Base-by-base conservation (phyloP, 805 yeast species). In the Brettanomyces bruxellensis region DNA sequence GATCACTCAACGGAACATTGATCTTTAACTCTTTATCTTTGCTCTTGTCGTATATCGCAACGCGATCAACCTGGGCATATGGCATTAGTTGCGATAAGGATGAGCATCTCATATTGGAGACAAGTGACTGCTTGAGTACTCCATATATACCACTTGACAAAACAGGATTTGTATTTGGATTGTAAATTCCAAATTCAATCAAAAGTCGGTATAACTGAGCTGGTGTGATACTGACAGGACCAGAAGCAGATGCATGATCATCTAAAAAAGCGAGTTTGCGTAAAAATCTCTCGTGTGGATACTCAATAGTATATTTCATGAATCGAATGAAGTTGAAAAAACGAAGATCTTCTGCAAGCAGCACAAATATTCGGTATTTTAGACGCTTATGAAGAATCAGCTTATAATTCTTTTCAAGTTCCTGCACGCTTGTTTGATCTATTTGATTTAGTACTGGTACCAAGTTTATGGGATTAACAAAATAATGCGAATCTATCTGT, bases 231-330 rank as follows among this genome's bases (percentile, higher is more conserved):
- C 45, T 4, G 18, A 18, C 18, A 18, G 18, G 18, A 18, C 18
- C 18, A 18, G 18, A 18, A 18, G 18, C 18, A 18, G 18, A 18
- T 1, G 25, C 22, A 9, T 30, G 12, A 9, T 28, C 32, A 32
- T 32, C 35, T 11, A 11, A 32, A 2, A 46, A 36, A 12, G n/a
- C 5, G 12, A 63, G 35, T 41, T 54, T 52, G 0, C 38, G 18
- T 3, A 51, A 34, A 6, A 67, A 35, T 6, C 38, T 39, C 2
- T 54, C 50, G 54, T 67, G 66, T 12, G 70, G 69, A 47, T 66
- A 56, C 22, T 55, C 50, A 6, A 65, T 57, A 11, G 60, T 52
- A 39, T 56, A 60, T 43, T 61, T 61, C 30, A 67, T 53, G 25
- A 59, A 50, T 12, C 51, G 43, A 9, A 66, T 50, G 7, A 65